phyloP scores from a whole-genome alignment of 805 yeast species.

The Starmera dryadoides region DNA sequence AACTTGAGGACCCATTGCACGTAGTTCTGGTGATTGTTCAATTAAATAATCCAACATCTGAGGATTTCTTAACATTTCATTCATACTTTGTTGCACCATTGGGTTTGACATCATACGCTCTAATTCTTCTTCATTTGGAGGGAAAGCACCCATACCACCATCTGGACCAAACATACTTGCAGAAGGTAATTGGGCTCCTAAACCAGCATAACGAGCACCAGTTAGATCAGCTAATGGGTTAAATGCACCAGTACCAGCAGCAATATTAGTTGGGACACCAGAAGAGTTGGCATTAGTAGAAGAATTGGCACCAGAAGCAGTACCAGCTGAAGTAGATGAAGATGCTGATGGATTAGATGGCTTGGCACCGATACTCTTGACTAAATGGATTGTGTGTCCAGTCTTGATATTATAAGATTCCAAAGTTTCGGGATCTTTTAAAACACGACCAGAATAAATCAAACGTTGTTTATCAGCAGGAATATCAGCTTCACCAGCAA shows the following conservation, averaged over 20 bases:
- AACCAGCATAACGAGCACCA: slow-evolving; percentile 94
- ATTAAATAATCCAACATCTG: slow-evolving; percentile 81
- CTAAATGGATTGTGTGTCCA: slow-evolving; percentile 86
- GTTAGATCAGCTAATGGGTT: slow-evolving; percentile 90
- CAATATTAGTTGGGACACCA: slow-evolving; percentile 64
- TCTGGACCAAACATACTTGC: slow-evolving; percentile 91
- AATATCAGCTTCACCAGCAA: slow-evolving; percentile 55
- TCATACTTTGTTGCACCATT: slow-evolving; percentile 72
- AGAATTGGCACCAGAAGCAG: slow-evolving; percentile 19
- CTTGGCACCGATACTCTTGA: slow-evolving; percentile 62
- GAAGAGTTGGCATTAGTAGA: slow-evolving; percentile 18
- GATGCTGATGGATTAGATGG: slow-evolving; percentile 20
- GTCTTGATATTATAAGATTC: slow-evolving; percentile 72
- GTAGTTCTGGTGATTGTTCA: slow-evolving; percentile 74
- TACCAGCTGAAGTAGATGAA: slow-evolving; percentile 4
- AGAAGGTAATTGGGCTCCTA: slow-evolving; percentile 72
- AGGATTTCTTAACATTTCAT: slow-evolving; percentile 77
- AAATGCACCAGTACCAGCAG: slow-evolving; percentile 84
- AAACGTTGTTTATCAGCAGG: slow-evolving; percentile 79
- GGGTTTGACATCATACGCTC: slow-evolving; percentile 75
- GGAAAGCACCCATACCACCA: slow-evolving; percentile 70
- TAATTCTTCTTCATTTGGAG: slow-evolving; percentile 70
- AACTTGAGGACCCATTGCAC: slow-evolving; percentile 84
- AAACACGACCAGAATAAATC: slow-evolving; percentile 89
- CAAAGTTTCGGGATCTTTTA: slow-evolving; percentile 75